Evolutionary conservation across 1,139 yeast species (phyloP), one percentile per base, ranked within the genome.

Genomic region (Kodamaea sp.): DNA sequence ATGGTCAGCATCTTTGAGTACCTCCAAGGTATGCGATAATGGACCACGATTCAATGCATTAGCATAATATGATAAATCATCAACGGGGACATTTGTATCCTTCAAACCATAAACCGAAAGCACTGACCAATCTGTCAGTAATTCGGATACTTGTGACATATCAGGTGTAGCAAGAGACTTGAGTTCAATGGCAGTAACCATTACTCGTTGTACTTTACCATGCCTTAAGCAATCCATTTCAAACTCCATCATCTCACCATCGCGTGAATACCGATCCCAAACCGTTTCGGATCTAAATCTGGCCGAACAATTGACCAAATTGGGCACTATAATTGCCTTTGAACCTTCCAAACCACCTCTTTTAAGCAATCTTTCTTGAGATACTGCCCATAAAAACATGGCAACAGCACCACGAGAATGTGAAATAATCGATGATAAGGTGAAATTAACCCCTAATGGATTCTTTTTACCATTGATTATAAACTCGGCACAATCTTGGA

Each of bases 361-460:
- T 36, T 54, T 65, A 43, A 54, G 43, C 22, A 58, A 49, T 10
- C 54, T 44, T 40, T 69, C 71, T 44, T 75, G 78, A 35, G 59
- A 49, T 32, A 72, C 43, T 1, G 83, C 81, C 88, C 94, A 89
- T 41, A 75, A 64, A 51, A 86, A 80, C 79, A 81, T 78, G n/a
- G 92, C 84, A 22, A 84, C 75, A 1, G 78, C 70, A 4, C 95
- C 97, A 43, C 97, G 66, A 0, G 96, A 86, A 57, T 90, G 97
- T 2, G 80, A 82, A 27, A 86, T 67, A 5, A 84, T 67, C 2
- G 82, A 58, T 37, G 77, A 76, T 8, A 87, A 62, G 2, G 72
- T 59, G 40, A 82, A 63, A 29, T 61, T 58, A 8, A 62, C 58
- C 0, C 66, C 70, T 28, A 63, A 40, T 7, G 73, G 67, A 43